Evolutionary conservation across 2,329 filamentous ascomycete genomes (phyloP), one percentile per base, ranked within the genome.

Genomic region (Nannizzia gypsea): DNA sequence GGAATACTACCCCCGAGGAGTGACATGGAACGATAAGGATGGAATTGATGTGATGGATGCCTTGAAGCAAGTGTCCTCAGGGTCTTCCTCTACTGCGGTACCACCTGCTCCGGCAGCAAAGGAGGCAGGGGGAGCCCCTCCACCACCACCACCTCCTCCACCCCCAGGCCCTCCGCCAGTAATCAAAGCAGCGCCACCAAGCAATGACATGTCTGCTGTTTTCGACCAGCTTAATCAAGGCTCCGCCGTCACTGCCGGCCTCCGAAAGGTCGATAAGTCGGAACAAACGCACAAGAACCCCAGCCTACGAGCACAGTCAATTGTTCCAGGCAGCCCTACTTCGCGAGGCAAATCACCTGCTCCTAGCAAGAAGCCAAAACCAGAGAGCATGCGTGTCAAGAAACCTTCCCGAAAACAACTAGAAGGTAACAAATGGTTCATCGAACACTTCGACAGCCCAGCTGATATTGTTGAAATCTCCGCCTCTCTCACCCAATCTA

Each of bases 261-360:
- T 99, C 38, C 87, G 88, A 66, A 99, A 96, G 78, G 93, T 99
- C 56, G 92, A 96, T 76, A 87, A 86, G 70, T 93, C 88, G 59
- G 81, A 97, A 73, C 96, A 96, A 92, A 99, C 93, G 62, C 93
- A 99, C 77, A 97, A 97, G 79, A 99, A 99, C 75, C 93, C 93
- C 13, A 83, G 85, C 8, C 79, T 99, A 61, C 86, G 93, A 63
- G 82, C 88, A 24, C 79, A 79, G 62, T 87, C 88, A 11, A 81
- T 83, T 1, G 89, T 92, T 2, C 80, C 88, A 1, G 79, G 79
- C 60, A 76, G 81, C 60, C 80, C 79, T 59, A 79, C 80, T 15
- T 60, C 69, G 24, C 82, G 89, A 56, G 84, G 82, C 60, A 95
- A 93, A 80, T 95, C 89, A 64, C 91, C 90, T 1, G 88, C 89